Evolutionary conservation across 495 filamentous ascomycete genomes (phyloP), one percentile per base, ranked within the genome.

Genomic region (Barbatosphaeria neglecta): DNA sequence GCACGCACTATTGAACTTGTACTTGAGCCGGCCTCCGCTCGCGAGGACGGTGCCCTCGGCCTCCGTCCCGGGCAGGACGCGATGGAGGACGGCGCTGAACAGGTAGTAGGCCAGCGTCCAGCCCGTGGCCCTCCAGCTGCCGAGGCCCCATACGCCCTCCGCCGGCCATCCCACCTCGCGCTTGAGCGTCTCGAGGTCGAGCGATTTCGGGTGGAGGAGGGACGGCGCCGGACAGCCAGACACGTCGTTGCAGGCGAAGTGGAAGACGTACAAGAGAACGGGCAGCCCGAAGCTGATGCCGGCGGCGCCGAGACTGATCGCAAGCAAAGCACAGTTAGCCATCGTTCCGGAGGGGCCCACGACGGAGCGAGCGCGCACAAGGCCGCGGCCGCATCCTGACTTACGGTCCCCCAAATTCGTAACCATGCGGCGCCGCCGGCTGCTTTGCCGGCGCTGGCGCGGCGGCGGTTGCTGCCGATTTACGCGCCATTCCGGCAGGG

Each of bases 241-340:
- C 50, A 89, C 63, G 59, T 95, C 92, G 60, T 95, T 97, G 74
- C 92, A 96, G 53, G 86, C 65, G 59, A 96, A 95, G 28, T 80
- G 69, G 54, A 87, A 76, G 45, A 74, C 54, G 63, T 90, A 95
- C 54, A 84, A 73, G 39, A 86, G 64, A 16, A 84, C 22, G 0
- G 92, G 90, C 11, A 94, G 78, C 22, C 81, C 84, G 52, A 92
- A 76, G 25, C 80, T 80, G 47, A 95, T 82, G 37, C 64, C 77
- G 37, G 81, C 71, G 11, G 84, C 84, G 39, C 89, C 90, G 44
- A 81, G 67, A 17, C 92, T 96, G 55, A 4, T 5, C 6, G 11
- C 19, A 15, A 41, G n/a, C n/a, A n/a, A 25, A 22, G 40, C 25
- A 17, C 7, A n/a, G n/a, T n/a, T 5, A 23, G 31, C 13, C 4